These are phyloP conservation scores for Nicotiana benthamiana DNA, from an alignment of 257 asterid genomes.

Conservation along the genomic window DNA sequence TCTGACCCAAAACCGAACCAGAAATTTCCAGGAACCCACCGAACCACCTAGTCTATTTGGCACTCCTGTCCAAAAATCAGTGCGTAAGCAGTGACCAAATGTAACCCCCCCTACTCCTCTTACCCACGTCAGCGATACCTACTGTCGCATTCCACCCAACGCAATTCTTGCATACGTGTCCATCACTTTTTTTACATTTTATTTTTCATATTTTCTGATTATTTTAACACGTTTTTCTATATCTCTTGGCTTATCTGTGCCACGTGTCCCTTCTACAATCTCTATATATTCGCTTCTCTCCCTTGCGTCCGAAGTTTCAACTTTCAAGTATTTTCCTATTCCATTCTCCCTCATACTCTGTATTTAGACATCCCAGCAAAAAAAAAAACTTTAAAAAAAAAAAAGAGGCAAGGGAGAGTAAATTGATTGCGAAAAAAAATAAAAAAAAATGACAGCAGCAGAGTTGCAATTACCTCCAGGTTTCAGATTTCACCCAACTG, in stretches of 20 bases:
- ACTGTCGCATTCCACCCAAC: not conserved
- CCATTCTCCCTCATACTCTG: not conserved
- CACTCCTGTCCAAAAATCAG: slow-evolving; percentile 25
- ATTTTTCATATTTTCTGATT: slow-evolving; percentile 12
- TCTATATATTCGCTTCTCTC: slow-evolving; percentile 43
- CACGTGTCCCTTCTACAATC: slow-evolving; percentile 37
- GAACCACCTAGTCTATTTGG: not conserved
- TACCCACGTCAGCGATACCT: not conserved
- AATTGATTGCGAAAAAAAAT: not conserved
- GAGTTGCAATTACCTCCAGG: slow-evolving; percentile 78
- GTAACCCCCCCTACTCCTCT: slow-evolving; percentile 4
- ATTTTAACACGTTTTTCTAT: slow-evolving; percentile 39
- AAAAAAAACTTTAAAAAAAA: too few species aligned
- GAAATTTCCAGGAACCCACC: not conserved
- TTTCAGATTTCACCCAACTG: slow-evolving; percentile 84
- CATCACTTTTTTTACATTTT: slow-evolving; percentile 23
- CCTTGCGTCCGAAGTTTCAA: slow-evolving; percentile 53
- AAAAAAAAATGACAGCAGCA: slow-evolving; percentile 28
- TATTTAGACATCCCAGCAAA: not conserved
- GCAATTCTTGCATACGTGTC: slow-evolving; percentile 37
- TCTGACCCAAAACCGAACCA: not conserved
- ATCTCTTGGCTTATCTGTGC: slow-evolving; percentile 22
- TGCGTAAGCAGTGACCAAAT: slow-evolving; percentile 57
- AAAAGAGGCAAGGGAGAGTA: not conserved
- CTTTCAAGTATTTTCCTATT: slow-evolving; percentile 23